A percentile compares a stretch with the other conserved stretches of the same genome.
Evolutionary conservation across 2,329 filamentous ascomycete genomes (phyloP).

Genomic region (Bipolaris zeicola): DNA sequence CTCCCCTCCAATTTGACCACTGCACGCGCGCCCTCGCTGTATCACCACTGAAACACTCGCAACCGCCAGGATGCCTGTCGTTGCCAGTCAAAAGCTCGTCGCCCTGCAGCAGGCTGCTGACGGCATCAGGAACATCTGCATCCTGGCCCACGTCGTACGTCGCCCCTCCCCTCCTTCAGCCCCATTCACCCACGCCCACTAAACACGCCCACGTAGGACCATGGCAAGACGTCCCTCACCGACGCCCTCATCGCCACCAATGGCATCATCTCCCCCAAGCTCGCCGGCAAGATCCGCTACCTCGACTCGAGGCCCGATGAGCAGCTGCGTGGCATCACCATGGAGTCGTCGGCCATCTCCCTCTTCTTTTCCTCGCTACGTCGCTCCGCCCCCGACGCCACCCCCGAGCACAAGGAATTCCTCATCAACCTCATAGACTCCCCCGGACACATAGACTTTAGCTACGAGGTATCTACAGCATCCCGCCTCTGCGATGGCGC

Average conservation of each 20-base stretch:
- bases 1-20: slow-evolving; percentile 8
- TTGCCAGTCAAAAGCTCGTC: slow-evolving; percentile 87
- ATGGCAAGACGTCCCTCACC: slow-evolving; percentile 96
- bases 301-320: slow-evolving; percentile 96
- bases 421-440: slow-evolving; percentile 98
- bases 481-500: slow-evolving; percentile 94
- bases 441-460: slow-evolving; percentile 97
- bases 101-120: slow-evolving; percentile 85
- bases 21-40: slow-evolving; percentile 1
- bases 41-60: background rate
- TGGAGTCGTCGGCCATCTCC: slow-evolving; percentile 98
- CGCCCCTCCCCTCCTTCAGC: background rate
- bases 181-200: background rate
- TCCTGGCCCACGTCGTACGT: slow-evolving; percentile 22
- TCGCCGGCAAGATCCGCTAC: slow-evolving; percentile 97
- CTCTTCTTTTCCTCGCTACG: slow-evolving; percentile 92
- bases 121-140: slow-evolving; percentile 76
- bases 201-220: slow-evolving; percentile 59
- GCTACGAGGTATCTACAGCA: slow-evolving; percentile 95
- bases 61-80: slow-evolving; percentile 74
- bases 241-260: slow-evolving; percentile 97
- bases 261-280: slow-evolving; percentile 97
- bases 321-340: slow-evolving; percentile 96
- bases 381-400: slow-evolving; percentile 69
- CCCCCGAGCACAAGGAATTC: slow-evolving; percentile 81